These are phyloP conservation scores for Komagataea norvegica DNA, from an alignment of 1,139 yeast species.

Conservation along the genomic window DNA sequence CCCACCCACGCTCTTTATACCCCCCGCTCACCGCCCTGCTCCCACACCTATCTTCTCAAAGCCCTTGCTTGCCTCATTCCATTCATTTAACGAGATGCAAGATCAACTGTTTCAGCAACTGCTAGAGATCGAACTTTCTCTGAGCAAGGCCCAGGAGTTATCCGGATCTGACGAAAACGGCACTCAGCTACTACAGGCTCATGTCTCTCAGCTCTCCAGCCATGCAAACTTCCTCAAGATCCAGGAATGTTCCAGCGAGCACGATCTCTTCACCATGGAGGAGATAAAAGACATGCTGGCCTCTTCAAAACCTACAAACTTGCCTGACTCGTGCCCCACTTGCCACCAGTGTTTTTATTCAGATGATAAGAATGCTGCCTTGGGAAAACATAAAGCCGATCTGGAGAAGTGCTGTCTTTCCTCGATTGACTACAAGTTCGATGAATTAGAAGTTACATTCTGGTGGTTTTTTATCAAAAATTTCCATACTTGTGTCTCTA, in stretches of 20 bases:
- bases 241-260: neutral
- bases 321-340: constrained; percentile 22
- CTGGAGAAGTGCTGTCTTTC: constrained; percentile 22
- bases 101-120: constrained; percentile 12
- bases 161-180: neutral
- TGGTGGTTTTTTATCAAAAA: constrained; percentile 45
- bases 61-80: too few relatives aligned
- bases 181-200: constrained; percentile 8
- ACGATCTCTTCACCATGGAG: constrained; percentile 9
- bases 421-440: constrained; percentile 14
- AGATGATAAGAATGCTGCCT: constrained; percentile 21
- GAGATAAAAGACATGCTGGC: constrained; percentile 17
- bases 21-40: neutral
- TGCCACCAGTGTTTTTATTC: constrained; percentile 24
- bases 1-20: neutral
- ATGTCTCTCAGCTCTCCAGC: constrained; percentile 6
- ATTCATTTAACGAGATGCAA: constrained; percentile 7
- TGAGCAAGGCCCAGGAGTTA: constrained; percentile 11
- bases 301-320: constrained; percentile 15
- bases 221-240: constrained; percentile 3
- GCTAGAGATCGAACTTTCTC: constrained; percentile 11
- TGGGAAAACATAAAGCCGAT: constrained; percentile 8
- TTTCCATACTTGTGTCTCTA: constrained; percentile 42
- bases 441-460: constrained; percentile 36
- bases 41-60: too few relatives aligned